Percentiles rank a stretch among this genome's conserved stretches.
phyloP scores from a whole-genome alignment of 495 filamentous ascomycete species.

The Saxophila tyrrhenica region DNA sequence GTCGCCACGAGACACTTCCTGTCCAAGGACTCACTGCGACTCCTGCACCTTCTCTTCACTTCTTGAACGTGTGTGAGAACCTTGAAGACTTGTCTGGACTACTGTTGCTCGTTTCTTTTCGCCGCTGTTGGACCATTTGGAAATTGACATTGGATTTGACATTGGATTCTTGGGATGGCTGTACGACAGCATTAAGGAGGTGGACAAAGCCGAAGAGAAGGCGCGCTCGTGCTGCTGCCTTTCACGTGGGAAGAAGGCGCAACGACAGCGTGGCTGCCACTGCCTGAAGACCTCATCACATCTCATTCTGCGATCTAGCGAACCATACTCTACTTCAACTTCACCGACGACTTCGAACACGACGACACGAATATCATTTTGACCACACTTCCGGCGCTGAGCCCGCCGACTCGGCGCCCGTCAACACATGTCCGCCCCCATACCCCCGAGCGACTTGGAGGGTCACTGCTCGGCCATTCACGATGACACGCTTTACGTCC shows the following conservation, averaged over 20 bases:
- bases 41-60: background rate
- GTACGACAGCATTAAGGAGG: background rate
- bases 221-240: background rate
- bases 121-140: background rate
- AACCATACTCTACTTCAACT: background rate
- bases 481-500: conserved; percentile 77
- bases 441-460: conserved; percentile 51
- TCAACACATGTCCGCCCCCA: conserved; percentile 23
- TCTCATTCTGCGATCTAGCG: background rate
- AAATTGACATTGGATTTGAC: background rate
- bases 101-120: background rate
- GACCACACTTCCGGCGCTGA: conserved; percentile 3
- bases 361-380: background rate
- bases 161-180: background rate
- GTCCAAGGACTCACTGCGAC: background rate
- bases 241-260: background rate
- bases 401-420: conserved; percentile 1
- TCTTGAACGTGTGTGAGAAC: background rate
- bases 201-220: background rate
- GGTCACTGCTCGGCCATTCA: conserved; percentile 74
- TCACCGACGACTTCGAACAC: background rate
- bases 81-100: background rate
- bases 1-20: background rate
- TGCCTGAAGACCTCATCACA: background rate
- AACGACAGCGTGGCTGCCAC: background rate